Evolutionary conservation across 768 basidiomycete genomes (phyloP).

Genomic region (Amanita phalloides): DNA sequence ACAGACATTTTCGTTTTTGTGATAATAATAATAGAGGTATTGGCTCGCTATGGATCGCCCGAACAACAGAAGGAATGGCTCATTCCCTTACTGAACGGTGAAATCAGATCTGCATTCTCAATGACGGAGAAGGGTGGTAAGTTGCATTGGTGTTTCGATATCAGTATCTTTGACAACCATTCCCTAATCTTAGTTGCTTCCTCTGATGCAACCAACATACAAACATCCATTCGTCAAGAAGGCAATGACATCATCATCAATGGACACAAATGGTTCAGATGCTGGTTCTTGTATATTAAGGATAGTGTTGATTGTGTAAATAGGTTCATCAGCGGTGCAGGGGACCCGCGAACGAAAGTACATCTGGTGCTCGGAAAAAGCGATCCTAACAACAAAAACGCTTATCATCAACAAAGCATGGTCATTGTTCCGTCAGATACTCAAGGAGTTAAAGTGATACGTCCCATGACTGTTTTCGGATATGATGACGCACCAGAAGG

Average conservation of each 20-base stretch:
- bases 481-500: conserved; percentile 96
- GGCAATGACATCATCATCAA: conserved; percentile 87
- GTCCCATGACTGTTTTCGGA: conserved; percentile 91
- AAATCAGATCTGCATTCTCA: conserved; percentile 89
- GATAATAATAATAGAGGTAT: conserved; percentile 57
- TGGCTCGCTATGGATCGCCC: conserved; percentile 87
- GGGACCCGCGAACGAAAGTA: conserved; percentile 79
- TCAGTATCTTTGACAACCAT: not conserved
- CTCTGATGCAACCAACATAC: conserved; percentile 92
- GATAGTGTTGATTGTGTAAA: not conserved
- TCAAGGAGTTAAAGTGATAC: conserved; percentile 79
- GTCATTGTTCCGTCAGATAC: conserved; percentile 87
- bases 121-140: conserved; percentile 93
- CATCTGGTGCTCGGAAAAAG: conserved; percentile 96
- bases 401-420: conserved; percentile 83
- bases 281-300: not conserved
- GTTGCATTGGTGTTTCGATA: conserved; percentile 7
- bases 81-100: conserved; percentile 76
- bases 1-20: not conserved
- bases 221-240: conserved; percentile 74
- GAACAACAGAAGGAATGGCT: conserved; percentile 92
- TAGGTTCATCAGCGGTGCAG: conserved; percentile 74
- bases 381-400: conserved; percentile 69
- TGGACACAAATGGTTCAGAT: conserved; percentile 84
- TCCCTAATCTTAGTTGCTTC: conserved; percentile 55